Base-by-base conservation (phyloP, 176 grass and related monocot genomes). In the Poa pratensis region DNA sequence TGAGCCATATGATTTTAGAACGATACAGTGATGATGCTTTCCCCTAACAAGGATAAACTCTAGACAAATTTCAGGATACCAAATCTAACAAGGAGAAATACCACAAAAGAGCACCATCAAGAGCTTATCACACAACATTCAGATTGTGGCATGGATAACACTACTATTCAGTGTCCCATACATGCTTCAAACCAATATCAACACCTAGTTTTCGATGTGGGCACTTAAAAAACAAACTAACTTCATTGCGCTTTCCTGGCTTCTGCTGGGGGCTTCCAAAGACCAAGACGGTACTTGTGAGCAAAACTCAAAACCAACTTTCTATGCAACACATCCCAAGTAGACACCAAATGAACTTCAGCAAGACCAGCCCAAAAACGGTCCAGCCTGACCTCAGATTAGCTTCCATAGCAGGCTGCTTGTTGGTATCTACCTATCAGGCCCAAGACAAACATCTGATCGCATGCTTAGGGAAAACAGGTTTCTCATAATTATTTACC, bases 281-380 rank as follows among this genome's bases (percentile, higher is more conserved):
- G 90, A 69, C 95, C 90, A 78, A 97, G 87, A 6, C 92, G 90
- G 67, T 91, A 94, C 84, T 94, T 97, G 16, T 94, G 95, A 13
- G 95, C 85, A 76, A 93, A 97, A 78, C 77, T 91, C 68, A 97
- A 76, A 75, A 94, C 93, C 81, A 97, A 78, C 53, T 93, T 97
- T 27, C 90, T 97, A 92, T 94, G 95, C 82, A 88, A 26, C 32
- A 80, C 34, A 17, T 9, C 34, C 51, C 32, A 43, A 76, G 70
- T 7, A 52, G 78, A 5, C 66, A 50, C 67, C 12, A 49, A 32
- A 30, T 81, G 11, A 50, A 84, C 17, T 73, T 34, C 30, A 30
- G 30, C 30, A 30, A 30, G 30, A 30, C 30, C 30, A 30, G 30
- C 30, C 30, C 30, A 30, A 30, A 30, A 30, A 30, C 30, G 30